Conservation (phyloP, 129 eudicot species). For the Lonicera japonica region DNA sequence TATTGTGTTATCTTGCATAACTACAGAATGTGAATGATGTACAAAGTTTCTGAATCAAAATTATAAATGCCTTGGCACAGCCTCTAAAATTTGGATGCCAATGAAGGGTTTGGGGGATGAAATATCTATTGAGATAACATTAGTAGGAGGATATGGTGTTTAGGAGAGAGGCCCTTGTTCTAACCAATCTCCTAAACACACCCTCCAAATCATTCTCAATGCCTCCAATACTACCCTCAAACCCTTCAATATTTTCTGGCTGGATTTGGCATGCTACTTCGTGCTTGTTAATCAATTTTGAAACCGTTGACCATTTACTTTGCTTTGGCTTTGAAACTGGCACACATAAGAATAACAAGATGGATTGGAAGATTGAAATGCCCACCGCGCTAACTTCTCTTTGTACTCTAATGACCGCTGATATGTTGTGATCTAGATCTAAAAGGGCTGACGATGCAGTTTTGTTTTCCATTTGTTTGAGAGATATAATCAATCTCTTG, state of each 20-base stretch:
- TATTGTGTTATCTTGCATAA: background rate
- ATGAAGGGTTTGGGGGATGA: background rate
- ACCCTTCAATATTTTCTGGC: constrained; percentile 8
- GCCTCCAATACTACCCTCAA: constrained; percentile 10
- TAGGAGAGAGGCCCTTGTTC: constrained; percentile 18
- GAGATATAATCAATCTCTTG: background rate
- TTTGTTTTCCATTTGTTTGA: background rate
- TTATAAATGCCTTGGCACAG: background rate
- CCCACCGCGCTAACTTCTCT: constrained; percentile 11
- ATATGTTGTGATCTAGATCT: background rate
- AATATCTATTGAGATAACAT: background rate
- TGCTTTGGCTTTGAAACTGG: constrained; percentile 13
- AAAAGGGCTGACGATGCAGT: background rate
- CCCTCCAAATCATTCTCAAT: constrained; percentile 18
- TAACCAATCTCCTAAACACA: constrained; percentile 12
- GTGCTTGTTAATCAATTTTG: constrained; percentile 15
- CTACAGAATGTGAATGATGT: background rate
- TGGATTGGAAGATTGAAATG: constrained; percentile 8
- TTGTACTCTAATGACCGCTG: constrained; percentile 1
- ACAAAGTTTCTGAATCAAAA: background rate
- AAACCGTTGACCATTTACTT: constrained; percentile 9
- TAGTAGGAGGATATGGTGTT: constrained; percentile 9
- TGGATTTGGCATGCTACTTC: background rate
- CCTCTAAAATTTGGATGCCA: background rate
- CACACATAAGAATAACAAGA: constrained; percentile 7